Percentiles rank a stretch among this genome's conserved stretches.
phyloP scores from a whole-genome alignment of 257 asterid genomes.

The Prunella vulgaris region DNA sequence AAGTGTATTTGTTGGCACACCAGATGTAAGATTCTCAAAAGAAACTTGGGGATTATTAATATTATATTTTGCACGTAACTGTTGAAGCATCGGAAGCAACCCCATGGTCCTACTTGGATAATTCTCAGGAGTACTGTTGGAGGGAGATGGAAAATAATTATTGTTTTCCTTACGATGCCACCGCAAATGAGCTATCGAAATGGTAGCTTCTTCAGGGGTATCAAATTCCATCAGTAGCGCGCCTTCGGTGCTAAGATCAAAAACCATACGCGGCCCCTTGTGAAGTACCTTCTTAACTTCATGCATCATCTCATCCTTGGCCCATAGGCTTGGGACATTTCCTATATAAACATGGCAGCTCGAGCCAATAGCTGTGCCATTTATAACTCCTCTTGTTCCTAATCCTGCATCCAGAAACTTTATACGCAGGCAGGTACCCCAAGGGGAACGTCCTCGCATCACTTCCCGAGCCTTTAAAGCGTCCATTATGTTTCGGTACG shows the following conservation, averaged over 20 bases:
- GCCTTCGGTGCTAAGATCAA: conserved; percentile 70
- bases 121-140: conserved; percentile 28
- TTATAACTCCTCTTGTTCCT: conserved; percentile 65
- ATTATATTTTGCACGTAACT: conserved; percentile 47
- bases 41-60: conserved; percentile 31
- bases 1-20: conserved; percentile 35
- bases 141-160: conserved; percentile 29
- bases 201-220: conserved; percentile 85
- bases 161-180: conserved; percentile 60
- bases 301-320: conserved; percentile 73
- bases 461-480: conserved; percentile 82
- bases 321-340: conserved; percentile 65
- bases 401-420: conserved; percentile 72
- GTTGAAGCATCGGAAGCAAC: conserved; percentile 45
- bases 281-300: conserved; percentile 64
- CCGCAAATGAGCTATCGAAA: conserved; percentile 61
- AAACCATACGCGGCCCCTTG: conserved; percentile 67
- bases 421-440: conserved; percentile 69
- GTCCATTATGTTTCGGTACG: conserved; percentile 69
- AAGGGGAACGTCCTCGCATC: conserved; percentile 70
- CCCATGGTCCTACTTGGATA: conserved; percentile 39
- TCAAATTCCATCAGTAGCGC: conserved; percentile 77
- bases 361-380: conserved; percentile 64
- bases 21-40: conserved; percentile 34
- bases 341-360: conserved; percentile 79